These are phyloP conservation scores for Peterozyma xylosa DNA, from an alignment of 805 yeast genomes.

Conservation along the genomic window DNA sequence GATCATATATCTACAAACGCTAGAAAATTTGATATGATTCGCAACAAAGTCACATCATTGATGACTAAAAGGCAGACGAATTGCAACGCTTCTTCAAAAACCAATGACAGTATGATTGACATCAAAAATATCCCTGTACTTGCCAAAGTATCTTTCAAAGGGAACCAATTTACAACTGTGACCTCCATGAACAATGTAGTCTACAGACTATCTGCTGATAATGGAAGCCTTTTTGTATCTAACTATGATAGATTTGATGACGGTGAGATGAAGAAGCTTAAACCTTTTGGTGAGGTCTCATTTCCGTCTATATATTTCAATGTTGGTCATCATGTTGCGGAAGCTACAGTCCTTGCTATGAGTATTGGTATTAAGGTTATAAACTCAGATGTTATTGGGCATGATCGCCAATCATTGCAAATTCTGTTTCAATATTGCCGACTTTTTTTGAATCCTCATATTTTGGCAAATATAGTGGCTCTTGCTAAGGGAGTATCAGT, in stretches of 20 bases:
- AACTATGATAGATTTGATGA: slow-evolving; percentile 17
- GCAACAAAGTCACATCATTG: slow-evolving; percentile 1
- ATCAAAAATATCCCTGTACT: slow-evolving; percentile 2
- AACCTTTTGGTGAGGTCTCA: slow-evolving; percentile 28
- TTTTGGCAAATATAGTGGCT: slow-evolving; percentile 32
- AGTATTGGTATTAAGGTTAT: slow-evolving; percentile 33
- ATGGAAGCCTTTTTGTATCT: slow-evolving; percentile 15
- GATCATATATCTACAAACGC: slow-evolving; percentile 9
- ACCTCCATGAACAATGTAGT: slow-evolving; percentile 24
- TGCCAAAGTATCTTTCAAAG: slow-evolving; percentile 1
- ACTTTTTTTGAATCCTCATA: slow-evolving; percentile 46
- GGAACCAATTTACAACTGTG: slow-evolving; percentile 29
- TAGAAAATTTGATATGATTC: slow-evolving; percentile 4
- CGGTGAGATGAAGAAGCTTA: slow-evolving; percentile 12
- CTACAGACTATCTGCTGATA: slow-evolving; percentile 28
- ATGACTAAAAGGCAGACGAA: neutral
- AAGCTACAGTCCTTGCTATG: slow-evolving; percentile 38
- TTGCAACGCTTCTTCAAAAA: neutral
- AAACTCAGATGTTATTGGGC: slow-evolving; percentile 25
- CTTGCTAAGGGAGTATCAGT: slow-evolving; percentile 20
- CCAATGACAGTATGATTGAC: neutral
- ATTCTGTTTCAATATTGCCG: slow-evolving; percentile 54
- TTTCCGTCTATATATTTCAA: slow-evolving; percentile 35
- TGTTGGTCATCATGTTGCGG: slow-evolving; percentile 28
- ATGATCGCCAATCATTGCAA: slow-evolving; percentile 37